A percentile compares a stretch with the other conserved stretches of the same genome.
These are phyloP conservation scores for Symbiotaphrina buchneri DNA, from an alignment of 495 filamentous ascomycete species.

Conservation along the genomic window DNA sequence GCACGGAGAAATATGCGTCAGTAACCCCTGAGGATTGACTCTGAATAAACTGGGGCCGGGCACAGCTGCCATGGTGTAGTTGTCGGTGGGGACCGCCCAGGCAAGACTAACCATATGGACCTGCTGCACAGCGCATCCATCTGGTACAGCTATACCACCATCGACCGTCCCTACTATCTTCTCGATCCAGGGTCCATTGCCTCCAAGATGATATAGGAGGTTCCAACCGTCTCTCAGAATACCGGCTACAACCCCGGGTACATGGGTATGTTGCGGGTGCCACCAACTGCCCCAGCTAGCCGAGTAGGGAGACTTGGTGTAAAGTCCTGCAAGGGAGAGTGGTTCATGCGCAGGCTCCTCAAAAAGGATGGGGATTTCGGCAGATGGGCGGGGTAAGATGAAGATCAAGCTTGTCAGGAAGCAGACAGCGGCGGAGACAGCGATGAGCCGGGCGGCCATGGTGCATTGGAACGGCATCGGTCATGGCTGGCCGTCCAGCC, in stretches of 20 bases:
- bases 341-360: no score
- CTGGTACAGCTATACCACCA: conserved; percentile 19
- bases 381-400: no score
- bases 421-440: no score
- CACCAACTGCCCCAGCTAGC: conserved; percentile 10
- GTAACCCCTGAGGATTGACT: conserved; percentile 1
- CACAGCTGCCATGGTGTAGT: no score
- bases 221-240: conserved; percentile 18
- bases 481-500: no score
- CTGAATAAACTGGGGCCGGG: no score
- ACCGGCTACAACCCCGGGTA: background rate
- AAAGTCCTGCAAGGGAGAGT: conserved; percentile 3
- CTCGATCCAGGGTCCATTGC: conserved; percentile 36
- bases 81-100: no score
- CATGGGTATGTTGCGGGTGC: conserved; percentile 8
- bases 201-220: conserved; percentile 30
- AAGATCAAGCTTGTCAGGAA: no score
- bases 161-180: conserved; percentile 19
- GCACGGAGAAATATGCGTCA: background rate
- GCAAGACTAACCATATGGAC: conserved; percentile 31
- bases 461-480: no score
- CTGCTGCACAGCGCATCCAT: conserved; percentile 27
- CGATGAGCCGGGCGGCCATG: no score
- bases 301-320: conserved; percentile 4
- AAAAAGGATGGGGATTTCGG: no score